Evolutionary conservation across 73 alveolate genomes (phyloP).

Genomic region (Symbiodinium natans): DNA sequence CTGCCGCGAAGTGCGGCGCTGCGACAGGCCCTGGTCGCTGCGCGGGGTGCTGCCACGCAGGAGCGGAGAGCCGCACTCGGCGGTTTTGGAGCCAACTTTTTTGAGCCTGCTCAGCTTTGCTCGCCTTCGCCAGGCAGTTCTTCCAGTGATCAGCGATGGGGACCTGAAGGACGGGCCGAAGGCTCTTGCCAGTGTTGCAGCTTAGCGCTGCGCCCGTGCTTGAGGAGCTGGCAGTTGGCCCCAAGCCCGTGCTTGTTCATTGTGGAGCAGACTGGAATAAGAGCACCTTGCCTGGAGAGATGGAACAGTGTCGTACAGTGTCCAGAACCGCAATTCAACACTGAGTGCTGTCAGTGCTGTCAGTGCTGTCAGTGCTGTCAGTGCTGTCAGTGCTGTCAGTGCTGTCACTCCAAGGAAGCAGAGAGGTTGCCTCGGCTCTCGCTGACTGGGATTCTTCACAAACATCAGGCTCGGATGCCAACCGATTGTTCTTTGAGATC

Average conservation of each 20-base stretch:
- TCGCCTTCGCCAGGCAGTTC: too few relatives aligned
- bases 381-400: not conserved
- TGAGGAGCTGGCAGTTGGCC: not conserved
- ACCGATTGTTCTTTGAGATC: not conserved
- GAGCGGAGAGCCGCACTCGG: too few relatives aligned
- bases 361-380: not conserved
- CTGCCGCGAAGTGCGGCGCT: too few relatives aligned
- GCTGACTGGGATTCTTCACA: not conserved
- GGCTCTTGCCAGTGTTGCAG: too few relatives aligned
- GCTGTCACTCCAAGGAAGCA: not conserved
- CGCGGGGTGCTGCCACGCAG: too few relatives aligned
- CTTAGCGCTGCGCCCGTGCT: not conserved
- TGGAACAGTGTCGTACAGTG: not conserved
- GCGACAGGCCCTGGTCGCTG: too few relatives aligned
- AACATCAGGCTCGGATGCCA: too few relatives aligned
- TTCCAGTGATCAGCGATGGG: too few relatives aligned
- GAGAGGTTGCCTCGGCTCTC: not conserved
- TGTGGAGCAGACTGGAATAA: conserved; percentile 56
- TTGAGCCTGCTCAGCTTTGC: too few relatives aligned
- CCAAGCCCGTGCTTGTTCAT: conserved; percentile 17
- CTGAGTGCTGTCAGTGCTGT: not conserved
- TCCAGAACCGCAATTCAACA: not conserved
- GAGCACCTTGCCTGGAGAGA: not conserved
- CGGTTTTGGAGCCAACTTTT: too few relatives aligned
- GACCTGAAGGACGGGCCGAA: too few relatives aligned